A percentile compares a stretch with the other conserved stretches of the same genome.
Evolutionary conservation across 257 asterid genomes (phyloP).

Genomic region (Ligustrum vulgare): DNA sequence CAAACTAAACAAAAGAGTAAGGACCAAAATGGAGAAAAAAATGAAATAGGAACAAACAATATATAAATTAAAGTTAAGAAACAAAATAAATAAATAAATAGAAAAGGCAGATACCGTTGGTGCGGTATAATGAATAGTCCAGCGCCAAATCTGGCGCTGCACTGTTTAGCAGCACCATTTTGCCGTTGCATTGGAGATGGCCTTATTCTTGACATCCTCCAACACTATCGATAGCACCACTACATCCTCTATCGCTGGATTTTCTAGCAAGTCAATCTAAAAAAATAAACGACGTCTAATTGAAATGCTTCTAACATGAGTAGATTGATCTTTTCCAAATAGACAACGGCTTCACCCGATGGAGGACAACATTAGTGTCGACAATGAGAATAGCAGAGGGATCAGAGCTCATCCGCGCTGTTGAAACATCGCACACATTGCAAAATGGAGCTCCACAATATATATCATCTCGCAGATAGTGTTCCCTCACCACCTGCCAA

Average conservation of each 20-base stretch:
- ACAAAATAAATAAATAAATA: no score
- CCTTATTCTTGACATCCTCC: slow-evolving; percentile 92
- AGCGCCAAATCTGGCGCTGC: no score
- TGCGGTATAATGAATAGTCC: no score
- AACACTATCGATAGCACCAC: slow-evolving; percentile 82
- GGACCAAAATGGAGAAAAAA: no score
- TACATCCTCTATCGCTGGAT: slow-evolving; percentile 82
- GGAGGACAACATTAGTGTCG: slow-evolving; percentile 90
- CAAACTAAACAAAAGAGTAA: no score
- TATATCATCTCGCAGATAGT: slow-evolving; percentile 86
- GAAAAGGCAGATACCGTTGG: no score
- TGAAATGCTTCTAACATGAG: neutral
- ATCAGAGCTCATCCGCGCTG: slow-evolving; percentile 51
- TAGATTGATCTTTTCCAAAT: neutral
- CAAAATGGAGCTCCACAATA: slow-evolving; percentile 89
- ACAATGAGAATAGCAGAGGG: slow-evolving; percentile 53
- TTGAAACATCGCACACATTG: slow-evolving; percentile 55
- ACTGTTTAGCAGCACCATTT: no score
- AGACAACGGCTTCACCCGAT: slow-evolving; percentile 47
- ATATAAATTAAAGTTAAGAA: no score
- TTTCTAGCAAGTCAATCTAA: slow-evolving; percentile 94
- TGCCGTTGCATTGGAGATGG: no score
- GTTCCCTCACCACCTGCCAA: slow-evolving; percentile 81
- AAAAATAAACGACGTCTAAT: neutral
- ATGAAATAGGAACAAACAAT: no score